Evolutionary conservation across 306 rosid genomes (phyloP).

Genomic region (Prunus campanulata): DNA sequence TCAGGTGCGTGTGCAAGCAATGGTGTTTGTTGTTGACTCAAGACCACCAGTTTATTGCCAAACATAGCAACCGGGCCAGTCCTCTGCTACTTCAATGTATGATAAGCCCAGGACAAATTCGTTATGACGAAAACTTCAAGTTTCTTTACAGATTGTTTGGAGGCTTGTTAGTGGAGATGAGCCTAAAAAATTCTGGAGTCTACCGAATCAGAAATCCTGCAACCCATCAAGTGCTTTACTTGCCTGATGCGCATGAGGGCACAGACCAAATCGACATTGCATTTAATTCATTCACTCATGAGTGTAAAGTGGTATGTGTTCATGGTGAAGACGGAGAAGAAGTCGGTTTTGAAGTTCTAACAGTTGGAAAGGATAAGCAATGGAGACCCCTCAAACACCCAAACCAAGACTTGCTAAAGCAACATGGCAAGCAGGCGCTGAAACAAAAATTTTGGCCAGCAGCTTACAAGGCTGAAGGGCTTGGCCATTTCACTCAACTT

Average conservation of each 20-base stretch:
- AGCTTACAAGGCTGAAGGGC: too few relatives aligned
- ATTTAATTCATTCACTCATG: background rate
- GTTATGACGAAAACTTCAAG: background rate
- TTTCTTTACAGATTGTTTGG: too few relatives aligned
- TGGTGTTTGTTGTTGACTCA: background rate
- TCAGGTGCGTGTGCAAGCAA: slow-evolving; percentile 4
- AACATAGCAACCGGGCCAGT: background rate
- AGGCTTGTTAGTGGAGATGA: background rate
- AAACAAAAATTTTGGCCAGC: too few relatives aligned
- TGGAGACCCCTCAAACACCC: background rate
- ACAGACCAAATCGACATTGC: background rate
- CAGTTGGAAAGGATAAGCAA: background rate
- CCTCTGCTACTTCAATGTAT: background rate
- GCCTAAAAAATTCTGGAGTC: background rate
- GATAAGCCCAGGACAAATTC: too few relatives aligned
- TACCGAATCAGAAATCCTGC: background rate
- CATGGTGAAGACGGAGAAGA: background rate
- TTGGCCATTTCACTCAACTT: too few relatives aligned
- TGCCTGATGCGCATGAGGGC: background rate
- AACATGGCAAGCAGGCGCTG: background rate
- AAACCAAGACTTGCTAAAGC: background rate
- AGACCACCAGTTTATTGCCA: background rate
- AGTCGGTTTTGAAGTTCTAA: background rate
- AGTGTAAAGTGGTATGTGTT: background rate
- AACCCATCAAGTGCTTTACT: background rate